A percentile compares a stretch with the other conserved stretches of the same genome.
Evolutionary conservation across 1,284 basidiomycete genomes (phyloP).

Genomic region (Tilletia caries): DNA sequence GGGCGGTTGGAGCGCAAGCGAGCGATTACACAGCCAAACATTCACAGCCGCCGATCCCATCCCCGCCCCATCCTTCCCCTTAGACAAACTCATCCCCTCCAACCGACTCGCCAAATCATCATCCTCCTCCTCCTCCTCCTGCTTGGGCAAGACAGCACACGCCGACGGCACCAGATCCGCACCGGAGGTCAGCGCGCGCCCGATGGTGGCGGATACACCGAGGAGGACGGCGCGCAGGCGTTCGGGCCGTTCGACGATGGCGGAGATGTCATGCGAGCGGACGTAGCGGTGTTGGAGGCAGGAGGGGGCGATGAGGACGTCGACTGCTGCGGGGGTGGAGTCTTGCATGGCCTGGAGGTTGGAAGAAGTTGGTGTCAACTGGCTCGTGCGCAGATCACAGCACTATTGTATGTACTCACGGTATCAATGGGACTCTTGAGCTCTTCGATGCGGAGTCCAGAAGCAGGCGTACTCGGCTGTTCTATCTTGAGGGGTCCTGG

Average conservation of each 20-base stretch:
- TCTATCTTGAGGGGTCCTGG: neutral
- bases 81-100: neutral
- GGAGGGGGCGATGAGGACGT: slow-evolving; percentile 43
- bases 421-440: slow-evolving; percentile 12
- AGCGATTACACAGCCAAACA: slow-evolving; percentile 15
- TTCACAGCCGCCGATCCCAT: neutral
- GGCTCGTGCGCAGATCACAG: neutral
- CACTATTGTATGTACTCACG: neutral
- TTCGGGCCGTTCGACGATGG: slow-evolving; percentile 51
- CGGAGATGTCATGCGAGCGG: slow-evolving; percentile 43
- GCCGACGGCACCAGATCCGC: no score
- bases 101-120: neutral
- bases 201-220: slow-evolving; percentile 37
- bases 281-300: slow-evolving; percentile 48
- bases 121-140: neutral
- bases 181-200: slow-evolving; percentile 14
- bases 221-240: slow-evolving; percentile 46
- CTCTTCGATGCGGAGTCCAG: neutral
- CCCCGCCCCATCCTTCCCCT: neutral
- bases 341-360: slow-evolving; percentile 4
- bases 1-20: slow-evolving; percentile 32
- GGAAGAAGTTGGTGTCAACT: neutral
- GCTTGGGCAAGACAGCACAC: neutral
- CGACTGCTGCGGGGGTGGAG: slow-evolving; percentile 25
- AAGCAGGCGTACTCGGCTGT: neutral